These are phyloP conservation scores for Kurtzmaniella natalensis DNA, from an alignment of 1,139 yeast genomes.

Conservation along the genomic window DNA sequence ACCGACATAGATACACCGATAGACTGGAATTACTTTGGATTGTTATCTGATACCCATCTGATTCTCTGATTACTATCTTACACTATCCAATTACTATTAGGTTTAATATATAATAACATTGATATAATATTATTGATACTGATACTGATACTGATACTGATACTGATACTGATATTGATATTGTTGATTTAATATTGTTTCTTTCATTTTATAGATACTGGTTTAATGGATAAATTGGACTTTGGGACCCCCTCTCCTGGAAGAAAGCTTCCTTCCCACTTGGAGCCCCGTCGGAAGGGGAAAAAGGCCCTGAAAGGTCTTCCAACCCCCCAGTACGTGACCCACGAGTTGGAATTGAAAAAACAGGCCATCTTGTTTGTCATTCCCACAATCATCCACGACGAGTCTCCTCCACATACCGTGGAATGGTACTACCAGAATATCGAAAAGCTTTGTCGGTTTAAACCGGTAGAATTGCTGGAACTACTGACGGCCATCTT, in stretches of 20 bases:
- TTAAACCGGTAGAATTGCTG: constrained; percentile 30
- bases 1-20: no score
- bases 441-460: constrained; percentile 32
- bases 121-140: no score
- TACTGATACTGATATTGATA: no score
- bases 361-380: constrained; percentile 7
- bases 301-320: not conserved
- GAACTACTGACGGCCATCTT: constrained; percentile 19
- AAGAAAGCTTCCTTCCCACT: constrained; percentile 2
- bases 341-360: constrained; percentile 1
- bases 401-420: constrained; percentile 14
- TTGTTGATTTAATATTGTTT: no score
- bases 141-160: no score
- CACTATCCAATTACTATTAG: no score
- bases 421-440: constrained; percentile 24
- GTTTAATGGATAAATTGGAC: constrained; percentile 6
- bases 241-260: constrained; percentile 5
- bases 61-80: no score
- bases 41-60: no score
- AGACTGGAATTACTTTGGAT: no score
- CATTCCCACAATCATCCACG: constrained; percentile 20
- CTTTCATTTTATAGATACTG: no score
- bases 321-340: constrained; percentile 1
- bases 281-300: constrained; percentile 1
- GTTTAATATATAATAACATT: no score